Percentiles rank a stretch among this genome's conserved stretches.
Evolutionary conservation across 2,329 filamentous ascomycete species (phyloP).

Genomic region (Colletotrichum aenigma): DNA sequence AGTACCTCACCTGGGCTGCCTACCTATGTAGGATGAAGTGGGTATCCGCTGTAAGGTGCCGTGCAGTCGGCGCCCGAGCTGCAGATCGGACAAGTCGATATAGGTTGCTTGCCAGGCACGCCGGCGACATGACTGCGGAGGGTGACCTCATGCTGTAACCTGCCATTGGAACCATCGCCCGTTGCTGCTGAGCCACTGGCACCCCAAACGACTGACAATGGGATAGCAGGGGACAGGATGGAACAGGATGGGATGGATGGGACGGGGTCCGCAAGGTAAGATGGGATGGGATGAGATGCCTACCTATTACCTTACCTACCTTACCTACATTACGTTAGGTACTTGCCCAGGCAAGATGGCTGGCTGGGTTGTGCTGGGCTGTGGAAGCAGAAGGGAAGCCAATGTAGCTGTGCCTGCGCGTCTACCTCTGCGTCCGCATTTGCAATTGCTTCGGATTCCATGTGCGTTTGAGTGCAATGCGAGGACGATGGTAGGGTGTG

Average conservation of each 20-base stretch:
- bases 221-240: background rate
- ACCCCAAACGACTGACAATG: background rate
- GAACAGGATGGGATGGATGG: background rate
- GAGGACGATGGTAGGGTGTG: background rate
- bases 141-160: background rate
- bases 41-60: background rate
- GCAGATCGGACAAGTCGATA: background rate
- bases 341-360: background rate
- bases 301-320: background rate
- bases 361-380: background rate
- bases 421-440: background rate
- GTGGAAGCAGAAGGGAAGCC: background rate
- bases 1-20: background rate
- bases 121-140: background rate
- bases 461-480: background rate
- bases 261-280: background rate
- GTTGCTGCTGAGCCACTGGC: background rate
- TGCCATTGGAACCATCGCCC: background rate
- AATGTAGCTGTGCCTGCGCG: background rate
- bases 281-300: background rate
- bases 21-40: background rate
- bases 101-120: background rate
- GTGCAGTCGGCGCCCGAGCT: background rate
- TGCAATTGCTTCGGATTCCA: background rate
- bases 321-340: background rate